Conservation (phyloP, 148 eudicot genomes). For the Silene latifolia region DNA sequence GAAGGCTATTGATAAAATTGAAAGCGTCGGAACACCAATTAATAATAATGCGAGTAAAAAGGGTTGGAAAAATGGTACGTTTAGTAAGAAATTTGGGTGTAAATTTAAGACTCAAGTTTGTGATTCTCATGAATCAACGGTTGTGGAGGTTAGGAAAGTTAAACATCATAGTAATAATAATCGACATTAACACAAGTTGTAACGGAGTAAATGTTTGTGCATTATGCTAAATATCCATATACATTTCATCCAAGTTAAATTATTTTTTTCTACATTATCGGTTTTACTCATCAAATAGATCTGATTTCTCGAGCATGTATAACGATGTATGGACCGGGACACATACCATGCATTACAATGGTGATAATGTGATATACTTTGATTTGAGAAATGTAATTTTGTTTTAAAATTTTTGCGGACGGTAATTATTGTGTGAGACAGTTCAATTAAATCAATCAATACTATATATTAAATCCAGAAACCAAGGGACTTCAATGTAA, state of each 20-base stretch:
- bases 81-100: constrained; percentile 65
- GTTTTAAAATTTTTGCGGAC: too few relatives aligned
- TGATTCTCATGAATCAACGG: constrained; percentile 82
- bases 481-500: too few relatives aligned
- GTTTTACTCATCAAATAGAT: too few relatives aligned
- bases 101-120: constrained; percentile 94
- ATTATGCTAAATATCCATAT: not conserved
- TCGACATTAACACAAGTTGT: not conserved
- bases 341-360: too few relatives aligned
- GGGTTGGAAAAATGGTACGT: constrained; percentile 43
- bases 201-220: not conserved
- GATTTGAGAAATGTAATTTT: too few relatives aligned
- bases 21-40: constrained; percentile 30
- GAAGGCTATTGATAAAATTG: constrained; percentile 64
- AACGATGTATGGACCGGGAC: not conserved
- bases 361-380: too few relatives aligned
- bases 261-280: too few relatives aligned
- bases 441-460: too few relatives aligned
- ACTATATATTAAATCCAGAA: too few relatives aligned
- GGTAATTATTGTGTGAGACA: too few relatives aligned
- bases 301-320: not conserved
- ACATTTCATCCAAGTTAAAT: not conserved
- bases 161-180: constrained; percentile 28
- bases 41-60: constrained; percentile 11
- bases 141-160: constrained; percentile 47